Percentiles rank a stretch among this genome's conserved stretches.
These are phyloP conservation scores for Sarcodon aspratus DNA, from an alignment of 768 basidiomycete species.

Conservation along the genomic window DNA sequence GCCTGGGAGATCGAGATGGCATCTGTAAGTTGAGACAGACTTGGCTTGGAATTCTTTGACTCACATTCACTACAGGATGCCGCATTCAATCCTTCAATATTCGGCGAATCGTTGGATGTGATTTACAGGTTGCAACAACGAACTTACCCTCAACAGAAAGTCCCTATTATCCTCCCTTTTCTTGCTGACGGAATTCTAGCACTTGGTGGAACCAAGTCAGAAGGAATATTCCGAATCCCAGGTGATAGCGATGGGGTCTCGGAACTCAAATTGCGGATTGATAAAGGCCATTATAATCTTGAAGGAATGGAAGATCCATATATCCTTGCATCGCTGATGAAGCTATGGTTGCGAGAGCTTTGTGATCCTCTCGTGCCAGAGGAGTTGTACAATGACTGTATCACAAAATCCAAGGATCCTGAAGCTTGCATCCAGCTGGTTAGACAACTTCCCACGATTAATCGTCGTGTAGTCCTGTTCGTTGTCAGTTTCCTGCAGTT, in stretches of 20 bases:
- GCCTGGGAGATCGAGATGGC: conserved; percentile 87
- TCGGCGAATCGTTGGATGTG: conserved; percentile 81
- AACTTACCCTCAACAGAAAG: conserved; percentile 73
- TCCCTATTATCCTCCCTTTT: conserved; percentile 91
- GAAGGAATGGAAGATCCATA: conserved; percentile 88
- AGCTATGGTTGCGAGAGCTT: conserved; percentile 89
- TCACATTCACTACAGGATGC: conserved; percentile 45
- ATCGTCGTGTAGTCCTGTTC: conserved; percentile 79
- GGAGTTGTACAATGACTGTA: conserved; percentile 86
- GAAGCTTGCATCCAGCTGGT: conserved; percentile 66
- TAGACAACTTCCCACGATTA: conserved; percentile 70
- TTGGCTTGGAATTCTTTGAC: not conserved
- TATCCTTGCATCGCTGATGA: conserved; percentile 80
- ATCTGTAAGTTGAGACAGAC: conserved; percentile 35
- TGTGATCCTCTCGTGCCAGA: conserved; percentile 87
- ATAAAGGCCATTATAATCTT: conserved; percentile 83
- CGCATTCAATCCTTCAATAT: conserved; percentile 90
- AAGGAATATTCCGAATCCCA: conserved; percentile 90
- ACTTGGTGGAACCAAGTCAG: conserved; percentile 71
- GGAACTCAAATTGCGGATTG: conserved; percentile 81
- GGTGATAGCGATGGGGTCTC: conserved; percentile 86
- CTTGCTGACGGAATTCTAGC: conserved; percentile 87
- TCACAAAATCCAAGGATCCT: conserved; percentile 55
- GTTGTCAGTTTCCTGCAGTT: conserved; percentile 86
- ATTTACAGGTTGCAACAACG: conserved; percentile 78